Conservation (phyloP, 768 basidiomycete genomes). For the Tricholoma matsutake region DNA sequence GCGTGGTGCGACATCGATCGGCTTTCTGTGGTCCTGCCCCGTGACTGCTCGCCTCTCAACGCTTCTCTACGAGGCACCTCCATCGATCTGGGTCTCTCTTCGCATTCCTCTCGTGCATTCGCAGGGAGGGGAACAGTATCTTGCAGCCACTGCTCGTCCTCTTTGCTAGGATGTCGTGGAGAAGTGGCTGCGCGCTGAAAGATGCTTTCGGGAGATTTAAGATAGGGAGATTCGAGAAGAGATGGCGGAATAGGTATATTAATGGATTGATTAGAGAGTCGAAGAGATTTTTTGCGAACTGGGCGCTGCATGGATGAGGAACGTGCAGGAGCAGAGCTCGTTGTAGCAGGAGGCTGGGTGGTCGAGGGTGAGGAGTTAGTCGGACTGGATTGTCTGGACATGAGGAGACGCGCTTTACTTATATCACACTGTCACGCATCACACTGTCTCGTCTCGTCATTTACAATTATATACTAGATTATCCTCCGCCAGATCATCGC, state of each 20-base stretch:
- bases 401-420: not conserved
- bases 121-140: constrained; percentile 53
- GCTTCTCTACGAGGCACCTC: constrained; percentile 1
- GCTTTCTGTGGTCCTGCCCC: not conserved
- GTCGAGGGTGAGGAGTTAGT: not conserved
- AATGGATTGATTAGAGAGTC: constrained; percentile 31
- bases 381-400: not conserved
- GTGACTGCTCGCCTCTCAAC: not conserved
- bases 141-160: constrained; percentile 59
- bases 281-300: constrained; percentile 35
- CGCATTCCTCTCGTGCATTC: constrained; percentile 1
- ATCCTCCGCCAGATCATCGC: constrained; percentile 65
- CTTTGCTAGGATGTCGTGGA: constrained; percentile 40
- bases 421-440: constrained; percentile 8
- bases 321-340: not conserved
- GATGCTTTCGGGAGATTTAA: constrained; percentile 46
- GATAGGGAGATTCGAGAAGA: constrained; percentile 51
- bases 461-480: constrained; percentile 24
- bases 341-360: not conserved
- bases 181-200: constrained; percentile 38
- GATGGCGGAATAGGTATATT: constrained; percentile 57
- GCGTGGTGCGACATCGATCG: not conserved
- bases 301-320: constrained; percentile 6
- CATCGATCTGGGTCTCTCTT: constrained; percentile 6
- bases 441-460: constrained; percentile 19